A percentile compares a stretch with the other conserved stretches of the same genome.
phyloP scores from a whole-genome alignment of 371 early-diverging fungal species.

The Lichtheimia corymbifera region DNA sequence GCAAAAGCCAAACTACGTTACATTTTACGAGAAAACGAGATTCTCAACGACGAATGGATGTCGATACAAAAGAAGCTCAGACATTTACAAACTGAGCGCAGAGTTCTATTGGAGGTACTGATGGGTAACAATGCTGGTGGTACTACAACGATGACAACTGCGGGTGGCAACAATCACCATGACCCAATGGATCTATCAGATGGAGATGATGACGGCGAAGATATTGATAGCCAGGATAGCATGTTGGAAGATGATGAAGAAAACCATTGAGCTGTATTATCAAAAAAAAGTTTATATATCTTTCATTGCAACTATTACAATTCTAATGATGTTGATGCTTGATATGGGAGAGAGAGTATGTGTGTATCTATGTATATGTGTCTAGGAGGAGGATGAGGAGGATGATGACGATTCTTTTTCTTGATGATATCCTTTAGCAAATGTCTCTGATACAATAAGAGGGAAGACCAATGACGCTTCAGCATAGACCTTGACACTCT shows the following conservation, averaged over 20 bases:
- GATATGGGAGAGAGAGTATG: neutral
- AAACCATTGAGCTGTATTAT: too few species aligned
- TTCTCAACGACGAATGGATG: conserved; percentile 53
- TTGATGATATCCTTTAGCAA: conserved; percentile 65
- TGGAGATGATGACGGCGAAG: conserved; percentile 10
- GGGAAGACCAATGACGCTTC: conserved; percentile 98
- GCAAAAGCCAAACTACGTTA: conserved; percentile 60
- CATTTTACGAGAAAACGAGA: conserved; percentile 58
- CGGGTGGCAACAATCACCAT: neutral
- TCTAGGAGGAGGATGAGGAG: too few species aligned
- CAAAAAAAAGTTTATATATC: too few species aligned
- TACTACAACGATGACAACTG: neutral
- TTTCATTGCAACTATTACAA: neutral
- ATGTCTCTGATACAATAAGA: conserved; percentile 92
- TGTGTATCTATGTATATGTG: conserved; percentile 19
- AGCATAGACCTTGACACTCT: conserved; percentile 90
- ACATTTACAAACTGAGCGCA: conserved; percentile 52
- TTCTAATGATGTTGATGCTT: neutral
- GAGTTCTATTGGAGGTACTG: conserved; percentile 53
- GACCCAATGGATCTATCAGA: neutral
- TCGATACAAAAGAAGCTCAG: conserved; percentile 48
- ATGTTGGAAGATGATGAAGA: conserved; percentile 10
- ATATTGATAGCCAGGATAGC: conserved; percentile 12
- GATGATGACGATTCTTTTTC: conserved; percentile 10
- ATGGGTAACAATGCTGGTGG: conserved; percentile 15